phyloP scores from a whole-genome alignment of 1,284 basidiomycete genomes.

The Trichosporon asahii region DNA sequence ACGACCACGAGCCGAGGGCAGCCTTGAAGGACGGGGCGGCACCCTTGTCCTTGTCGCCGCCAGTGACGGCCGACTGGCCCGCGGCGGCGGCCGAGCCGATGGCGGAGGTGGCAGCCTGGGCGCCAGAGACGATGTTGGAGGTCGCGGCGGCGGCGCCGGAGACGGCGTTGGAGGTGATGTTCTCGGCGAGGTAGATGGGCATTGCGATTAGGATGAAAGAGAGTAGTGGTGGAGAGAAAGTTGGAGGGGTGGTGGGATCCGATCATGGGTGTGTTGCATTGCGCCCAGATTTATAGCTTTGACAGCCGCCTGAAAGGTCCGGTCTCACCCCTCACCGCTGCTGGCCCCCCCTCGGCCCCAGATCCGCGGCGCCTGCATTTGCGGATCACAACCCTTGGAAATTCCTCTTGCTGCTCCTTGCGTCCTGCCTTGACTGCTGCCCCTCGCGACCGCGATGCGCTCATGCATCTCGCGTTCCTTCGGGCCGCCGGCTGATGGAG shows the following conservation, averaged over 20 bases:
- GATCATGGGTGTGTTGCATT: background rate
- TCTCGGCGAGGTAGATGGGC: slow-evolving; percentile 4
- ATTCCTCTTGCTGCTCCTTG: background rate
- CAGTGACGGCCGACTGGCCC: background rate
- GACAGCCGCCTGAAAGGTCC: background rate
- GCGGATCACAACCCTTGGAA: background rate
- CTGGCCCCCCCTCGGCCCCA: too few relatives aligned
- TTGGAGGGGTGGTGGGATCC: background rate
- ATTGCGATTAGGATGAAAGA: background rate
- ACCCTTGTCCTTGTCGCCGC: background rate
- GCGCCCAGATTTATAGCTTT: background rate
- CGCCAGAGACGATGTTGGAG: background rate
- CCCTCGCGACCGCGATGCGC: background rate
- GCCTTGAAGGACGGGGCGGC: background rate
- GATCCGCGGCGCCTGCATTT: background rate
- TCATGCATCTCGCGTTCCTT: background rate
- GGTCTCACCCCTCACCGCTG: background rate
- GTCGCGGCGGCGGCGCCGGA: background rate
- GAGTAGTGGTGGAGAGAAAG: background rate
- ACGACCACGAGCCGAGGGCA: slow-evolving; percentile 2
- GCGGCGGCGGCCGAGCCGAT: background rate
- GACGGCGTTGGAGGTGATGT: background rate
- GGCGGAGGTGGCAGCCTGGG: background rate
- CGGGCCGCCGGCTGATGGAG: background rate
- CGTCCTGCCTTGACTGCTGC: background rate